These are phyloP conservation scores for Ophiostoma novo-ulmi DNA, from an alignment of 2,329 filamentous ascomycete genomes.

Conservation along the genomic window DNA sequence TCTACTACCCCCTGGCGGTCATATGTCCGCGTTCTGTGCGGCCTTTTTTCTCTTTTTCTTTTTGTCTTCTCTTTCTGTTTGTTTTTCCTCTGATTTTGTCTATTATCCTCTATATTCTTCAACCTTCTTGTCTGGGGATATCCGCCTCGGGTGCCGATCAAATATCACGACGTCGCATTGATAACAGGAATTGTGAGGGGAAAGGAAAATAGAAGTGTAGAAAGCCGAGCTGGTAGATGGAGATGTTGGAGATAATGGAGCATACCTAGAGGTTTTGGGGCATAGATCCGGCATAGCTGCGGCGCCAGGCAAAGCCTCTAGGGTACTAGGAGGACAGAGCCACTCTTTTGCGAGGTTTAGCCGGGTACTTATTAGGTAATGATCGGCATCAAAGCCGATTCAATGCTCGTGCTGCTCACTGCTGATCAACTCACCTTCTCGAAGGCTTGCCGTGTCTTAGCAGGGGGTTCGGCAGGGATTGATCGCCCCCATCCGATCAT, in stretches of 20 bases:
- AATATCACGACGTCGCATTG: not conserved
- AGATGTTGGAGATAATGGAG: not conserved
- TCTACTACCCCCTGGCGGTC: not conserved
- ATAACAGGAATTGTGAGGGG: slow-evolving; percentile 4
- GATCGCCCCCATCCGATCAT: not conserved
- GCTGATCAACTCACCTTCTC: not conserved
- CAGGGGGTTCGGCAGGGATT: not conserved
- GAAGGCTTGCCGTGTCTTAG: not conserved
- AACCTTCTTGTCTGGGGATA: not conserved
- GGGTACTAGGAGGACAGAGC: not conserved
- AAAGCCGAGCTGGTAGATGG: not conserved
- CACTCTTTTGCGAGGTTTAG: not conserved
- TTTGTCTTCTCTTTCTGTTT: not conserved
- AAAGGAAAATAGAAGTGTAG: slow-evolving; percentile 7
- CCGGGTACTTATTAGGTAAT: not conserved
- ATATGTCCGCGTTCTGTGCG: not conserved
- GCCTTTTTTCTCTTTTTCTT: not conserved
- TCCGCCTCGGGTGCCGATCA: not conserved
- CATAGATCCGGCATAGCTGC: not conserved
- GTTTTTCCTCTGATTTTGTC: not conserved
- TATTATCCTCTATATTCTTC: not conserved
- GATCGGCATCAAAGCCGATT: not conserved
- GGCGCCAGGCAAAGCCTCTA: not conserved
- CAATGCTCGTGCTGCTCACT: no score
- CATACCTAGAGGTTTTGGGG: not conserved